Percentiles rank a stretch among this genome's conserved stretches.
These are phyloP conservation scores for Cladosporium cucumerinum DNA, from an alignment of 2,329 filamentous ascomycete species.

Conservation along the genomic window DNA sequence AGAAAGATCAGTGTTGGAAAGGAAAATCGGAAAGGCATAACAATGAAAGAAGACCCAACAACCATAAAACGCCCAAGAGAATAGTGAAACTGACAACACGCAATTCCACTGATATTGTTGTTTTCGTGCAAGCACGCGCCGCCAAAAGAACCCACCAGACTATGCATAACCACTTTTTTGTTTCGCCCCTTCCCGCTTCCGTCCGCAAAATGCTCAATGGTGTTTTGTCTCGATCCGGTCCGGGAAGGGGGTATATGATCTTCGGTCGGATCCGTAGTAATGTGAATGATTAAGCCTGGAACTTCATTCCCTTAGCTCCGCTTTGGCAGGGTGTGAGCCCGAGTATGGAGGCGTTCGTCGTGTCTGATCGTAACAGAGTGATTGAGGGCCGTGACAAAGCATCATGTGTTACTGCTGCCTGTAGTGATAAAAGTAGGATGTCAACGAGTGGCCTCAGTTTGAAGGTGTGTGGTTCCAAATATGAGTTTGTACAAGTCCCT, in stretches of 20 bases:
- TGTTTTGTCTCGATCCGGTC: neutral
- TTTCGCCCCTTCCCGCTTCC: neutral
- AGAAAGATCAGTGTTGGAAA: neutral
- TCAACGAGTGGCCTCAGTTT: neutral
- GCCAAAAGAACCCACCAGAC: neutral
- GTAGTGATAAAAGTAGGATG: neutral
- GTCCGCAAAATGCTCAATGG: neutral
- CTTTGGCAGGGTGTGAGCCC: neutral
- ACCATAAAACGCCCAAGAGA: neutral
- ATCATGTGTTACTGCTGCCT: neutral
- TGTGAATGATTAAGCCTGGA: neutral
- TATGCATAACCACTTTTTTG: slow-evolving; percentile 5
- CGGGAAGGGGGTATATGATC: neutral
- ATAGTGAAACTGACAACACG: neutral
- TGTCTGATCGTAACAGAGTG: neutral
- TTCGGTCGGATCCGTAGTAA: neutral
- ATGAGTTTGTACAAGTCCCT: neutral
- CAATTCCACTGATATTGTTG: neutral
- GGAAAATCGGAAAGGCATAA: neutral
- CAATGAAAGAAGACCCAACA: neutral
- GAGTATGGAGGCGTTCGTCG: neutral
- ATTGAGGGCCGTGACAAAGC: neutral
- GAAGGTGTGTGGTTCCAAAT: neutral
- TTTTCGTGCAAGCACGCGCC: neutral
- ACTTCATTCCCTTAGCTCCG: neutral